phyloP scores from a whole-genome alignment of 768 basidiomycete species.

The Steccherinum ochraceum region DNA sequence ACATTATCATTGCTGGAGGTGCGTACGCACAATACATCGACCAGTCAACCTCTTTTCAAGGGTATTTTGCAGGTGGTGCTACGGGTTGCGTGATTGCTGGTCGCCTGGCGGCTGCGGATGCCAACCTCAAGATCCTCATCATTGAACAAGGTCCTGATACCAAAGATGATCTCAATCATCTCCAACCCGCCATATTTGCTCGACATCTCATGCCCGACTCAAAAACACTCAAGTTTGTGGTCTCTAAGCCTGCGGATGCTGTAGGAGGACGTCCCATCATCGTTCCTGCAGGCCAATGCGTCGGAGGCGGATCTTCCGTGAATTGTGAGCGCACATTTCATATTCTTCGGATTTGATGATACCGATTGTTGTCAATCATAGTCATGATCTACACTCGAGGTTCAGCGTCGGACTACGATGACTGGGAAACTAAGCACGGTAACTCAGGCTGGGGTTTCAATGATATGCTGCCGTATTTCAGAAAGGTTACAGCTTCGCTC shows the following conservation, averaged over 20 bases:
- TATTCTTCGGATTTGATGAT: no score
- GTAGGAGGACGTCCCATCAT: slow-evolving; percentile 37
- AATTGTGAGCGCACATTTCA: slow-evolving; percentile 40
- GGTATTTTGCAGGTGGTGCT: no score
- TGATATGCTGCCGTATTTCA: slow-evolving; percentile 46
- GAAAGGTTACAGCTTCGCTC: slow-evolving; percentile 26
- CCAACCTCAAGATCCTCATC: slow-evolving; percentile 49
- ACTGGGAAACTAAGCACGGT: slow-evolving; percentile 41
- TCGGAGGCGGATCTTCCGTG: slow-evolving; percentile 59
- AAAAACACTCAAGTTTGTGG: slow-evolving; percentile 39
- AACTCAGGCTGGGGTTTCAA: slow-evolving; percentile 55
- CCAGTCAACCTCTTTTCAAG: no score
- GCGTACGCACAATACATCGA: not conserved
- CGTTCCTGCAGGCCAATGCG: slow-evolving; percentile 39
- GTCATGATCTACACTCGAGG: slow-evolving; percentile 43
- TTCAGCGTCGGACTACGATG: slow-evolving; percentile 54
- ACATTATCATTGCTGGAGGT: slow-evolving; percentile 23
- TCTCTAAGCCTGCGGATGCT: slow-evolving; percentile 32
- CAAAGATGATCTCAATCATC: slow-evolving; percentile 36
- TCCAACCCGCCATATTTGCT: slow-evolving; percentile 48
- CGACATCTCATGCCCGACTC: slow-evolving; percentile 32
- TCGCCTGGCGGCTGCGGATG: slow-evolving; percentile 47
- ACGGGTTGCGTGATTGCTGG: slow-evolving; percentile 52
- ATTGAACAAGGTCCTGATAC: slow-evolving; percentile 55
- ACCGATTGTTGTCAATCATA: not conserved